Base-by-base conservation (phyloP, 306 rosid genomes). In the Cicer judaicum region DNA sequence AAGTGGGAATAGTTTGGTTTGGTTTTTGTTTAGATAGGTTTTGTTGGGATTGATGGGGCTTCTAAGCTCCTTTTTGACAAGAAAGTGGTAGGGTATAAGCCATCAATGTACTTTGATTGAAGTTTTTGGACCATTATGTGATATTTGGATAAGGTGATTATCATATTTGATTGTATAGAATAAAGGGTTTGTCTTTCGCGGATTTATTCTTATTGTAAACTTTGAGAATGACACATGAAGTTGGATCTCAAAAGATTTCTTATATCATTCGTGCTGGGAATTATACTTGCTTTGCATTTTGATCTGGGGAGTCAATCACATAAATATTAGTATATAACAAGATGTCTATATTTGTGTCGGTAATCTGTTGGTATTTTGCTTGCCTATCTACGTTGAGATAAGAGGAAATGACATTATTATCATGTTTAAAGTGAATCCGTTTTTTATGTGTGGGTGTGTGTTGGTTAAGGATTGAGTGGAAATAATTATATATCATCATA, bases 41-140 rank as follows among this genome's bases (percentile, higher is more conserved):
- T 70, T 65, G 9, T 64, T 73, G 21, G 70, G 50, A 68, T 64
- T 8, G 50, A 60, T 64, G 81, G 9, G 34, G 82, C 13, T 38
- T 34, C 7, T 14, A 29, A 29, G 64, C 15, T 57, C 14, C 29
- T 13, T 60, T 13, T 12, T 18, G 3, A 34, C 5, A 60, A 60
- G 43, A 73, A 67, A 77, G 62, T 29, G 24, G 72, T 75, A 24
- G 53, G 62, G 54, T 64, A 7, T 68, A 52, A 16, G 64, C 8
- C n/a, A 15, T 50, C 36, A 42, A 66, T 68, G 50, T 74, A 29
- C 52, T 68, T 24, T 50, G 63, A 8, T 76, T 81, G 69, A 43
- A 46, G 8, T 62, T 53, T 64, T 43, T 13, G 42, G 39, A 65
- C 54, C 52, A 40, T 68, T 52, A 29, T 63, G 69, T 34, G 11